phyloP scores from a whole-genome alignment of 306 rosid genomes.

The Lupinus albus region DNA sequence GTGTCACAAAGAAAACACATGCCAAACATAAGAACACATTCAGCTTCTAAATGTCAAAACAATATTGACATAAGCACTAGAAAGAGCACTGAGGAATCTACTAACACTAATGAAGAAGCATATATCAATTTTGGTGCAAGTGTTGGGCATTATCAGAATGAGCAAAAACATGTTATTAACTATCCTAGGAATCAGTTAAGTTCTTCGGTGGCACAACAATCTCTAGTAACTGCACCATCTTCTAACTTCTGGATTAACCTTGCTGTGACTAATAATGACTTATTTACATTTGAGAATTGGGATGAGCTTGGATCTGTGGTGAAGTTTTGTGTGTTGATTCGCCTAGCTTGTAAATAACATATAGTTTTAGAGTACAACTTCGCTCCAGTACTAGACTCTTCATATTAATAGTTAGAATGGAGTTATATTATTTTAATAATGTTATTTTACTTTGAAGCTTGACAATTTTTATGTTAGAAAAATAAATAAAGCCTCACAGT shows the following conservation, averaged over 20 bases:
- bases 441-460: too few relatives aligned
- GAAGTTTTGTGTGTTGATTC: constrained; percentile 66
- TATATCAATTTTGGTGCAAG: constrained; percentile 59
- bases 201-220: constrained; percentile 38
- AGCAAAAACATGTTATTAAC: constrained; percentile 45
- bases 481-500: too few relatives aligned
- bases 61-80: constrained; percentile 37
- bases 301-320: constrained; percentile 83
- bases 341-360: constrained; percentile 31
- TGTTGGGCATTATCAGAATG: constrained; percentile 34
- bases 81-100: constrained; percentile 36
- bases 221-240: constrained; percentile 38
- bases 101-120: constrained; percentile 46
- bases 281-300: constrained; percentile 55
- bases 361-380: background rate
- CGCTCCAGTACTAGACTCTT: too few relatives aligned
- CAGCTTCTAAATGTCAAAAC: constrained; percentile 43
- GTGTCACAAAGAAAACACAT: constrained; percentile 55
- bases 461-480: too few relatives aligned
- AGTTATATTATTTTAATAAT: background rate
- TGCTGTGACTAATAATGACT: constrained; percentile 33
- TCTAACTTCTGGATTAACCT: constrained; percentile 50
- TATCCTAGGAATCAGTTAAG: constrained; percentile 36
- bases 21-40: constrained; percentile 50
- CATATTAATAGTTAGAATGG: constrained; percentile 19